These are phyloP conservation scores for Penstemon newberryi DNA, from an alignment of 257 asterid genomes.

Conservation along the genomic window DNA sequence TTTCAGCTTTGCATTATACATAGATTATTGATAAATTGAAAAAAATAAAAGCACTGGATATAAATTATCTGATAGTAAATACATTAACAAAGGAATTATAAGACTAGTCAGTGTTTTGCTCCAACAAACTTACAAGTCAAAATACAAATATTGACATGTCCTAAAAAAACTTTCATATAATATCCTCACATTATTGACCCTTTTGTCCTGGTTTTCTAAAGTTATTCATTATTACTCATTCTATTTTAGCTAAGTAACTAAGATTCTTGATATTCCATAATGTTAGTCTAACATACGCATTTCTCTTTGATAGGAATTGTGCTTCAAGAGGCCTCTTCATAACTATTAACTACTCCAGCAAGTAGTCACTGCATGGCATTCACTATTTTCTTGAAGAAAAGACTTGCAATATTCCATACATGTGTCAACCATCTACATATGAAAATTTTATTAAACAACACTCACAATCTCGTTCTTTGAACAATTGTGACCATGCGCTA, in stretches of 20 bases:
- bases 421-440: conserved; percentile 15
- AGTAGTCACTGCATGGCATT: conserved; percentile 4
- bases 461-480: conserved; percentile 78
- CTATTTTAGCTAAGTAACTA: not conserved
- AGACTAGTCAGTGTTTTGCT: conserved; percentile 1
- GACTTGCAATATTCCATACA: conserved; percentile 1
- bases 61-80: not conserved
- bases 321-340: not conserved
- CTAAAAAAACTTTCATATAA: not conserved
- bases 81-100: not conserved
- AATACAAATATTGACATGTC: not conserved
- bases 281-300: not conserved
- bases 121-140: not conserved
- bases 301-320: not conserved
- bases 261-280: not conserved
- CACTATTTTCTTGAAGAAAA: conserved; percentile 15
- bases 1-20: conserved; percentile 6
- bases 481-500: conserved; percentile 67
- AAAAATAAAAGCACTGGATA: not conserved
- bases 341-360: conserved; percentile 11
- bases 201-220: conserved; percentile 4
- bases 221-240: not conserved
- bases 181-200: not conserved
- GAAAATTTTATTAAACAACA: conserved; percentile 23
- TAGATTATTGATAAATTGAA: not conserved